A percentile compares a stretch with the other conserved stretches of the same genome.
phyloP scores from a whole-genome alignment of 2,329 filamentous ascomycete species.

The Xylogone sp. region DNA sequence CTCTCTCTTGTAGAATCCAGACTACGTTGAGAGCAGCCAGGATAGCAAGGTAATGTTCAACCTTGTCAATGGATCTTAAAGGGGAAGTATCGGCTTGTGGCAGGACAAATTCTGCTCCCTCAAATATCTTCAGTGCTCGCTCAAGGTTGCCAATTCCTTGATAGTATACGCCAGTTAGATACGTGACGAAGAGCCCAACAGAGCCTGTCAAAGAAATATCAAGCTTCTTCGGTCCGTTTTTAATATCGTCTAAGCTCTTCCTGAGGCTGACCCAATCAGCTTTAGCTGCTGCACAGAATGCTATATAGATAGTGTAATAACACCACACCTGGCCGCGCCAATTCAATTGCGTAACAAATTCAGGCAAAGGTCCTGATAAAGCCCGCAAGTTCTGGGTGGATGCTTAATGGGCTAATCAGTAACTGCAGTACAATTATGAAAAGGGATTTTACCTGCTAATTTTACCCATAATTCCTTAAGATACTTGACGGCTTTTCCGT shows the following conservation, averaged over 20 bases:
- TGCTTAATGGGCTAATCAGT: neutral
- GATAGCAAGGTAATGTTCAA: slow-evolving; percentile 61
- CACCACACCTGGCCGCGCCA: slow-evolving; percentile 27
- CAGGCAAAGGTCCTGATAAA: slow-evolving; percentile 24
- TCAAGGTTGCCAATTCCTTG: slow-evolving; percentile 74
- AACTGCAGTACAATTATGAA: neutral
- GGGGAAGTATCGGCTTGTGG: slow-evolving; percentile 29
- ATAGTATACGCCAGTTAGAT: slow-evolving; percentile 70
- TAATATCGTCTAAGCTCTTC: slow-evolving; percentile 17
- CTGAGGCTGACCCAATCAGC: slow-evolving; percentile 25
- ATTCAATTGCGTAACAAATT: slow-evolving; percentile 17
- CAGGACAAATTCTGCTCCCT: slow-evolving; percentile 55
- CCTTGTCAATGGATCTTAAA: slow-evolving; percentile 39
- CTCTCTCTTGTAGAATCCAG: slow-evolving; percentile 66
- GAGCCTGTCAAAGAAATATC: slow-evolving; percentile 18
- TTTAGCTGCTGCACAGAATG: slow-evolving; percentile 23
- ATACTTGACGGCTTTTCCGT: slow-evolving; percentile 46
- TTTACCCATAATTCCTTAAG: slow-evolving; percentile 43
- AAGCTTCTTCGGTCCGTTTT: slow-evolving; percentile 14
- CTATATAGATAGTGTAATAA: slow-evolving; percentile 27
- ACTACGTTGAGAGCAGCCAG: slow-evolving; percentile 65
- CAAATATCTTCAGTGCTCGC: slow-evolving; percentile 65
- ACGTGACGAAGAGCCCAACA: slow-evolving; percentile 34
- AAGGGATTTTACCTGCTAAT: slow-evolving; percentile 20
- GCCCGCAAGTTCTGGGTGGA: slow-evolving; percentile 1